Evolutionary conservation across 768 basidiomycete species (phyloP).

Genomic region (Tricholoma furcatifolium): DNA sequence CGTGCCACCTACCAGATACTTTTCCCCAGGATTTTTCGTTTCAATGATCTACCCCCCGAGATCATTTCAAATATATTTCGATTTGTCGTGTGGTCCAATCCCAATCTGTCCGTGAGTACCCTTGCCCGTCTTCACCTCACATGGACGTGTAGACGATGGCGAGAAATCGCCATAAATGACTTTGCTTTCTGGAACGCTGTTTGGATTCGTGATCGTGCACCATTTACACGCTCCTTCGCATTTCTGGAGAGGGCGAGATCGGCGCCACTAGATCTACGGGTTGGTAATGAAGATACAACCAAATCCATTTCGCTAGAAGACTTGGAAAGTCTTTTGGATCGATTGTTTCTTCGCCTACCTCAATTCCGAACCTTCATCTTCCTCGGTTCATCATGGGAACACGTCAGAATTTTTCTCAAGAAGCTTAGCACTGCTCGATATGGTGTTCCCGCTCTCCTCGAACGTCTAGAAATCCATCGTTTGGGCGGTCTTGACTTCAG

Average conservation of each 20-base stretch:
- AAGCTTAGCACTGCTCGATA: constrained; percentile 39
- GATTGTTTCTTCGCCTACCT: constrained; percentile 49
- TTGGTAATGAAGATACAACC: constrained; percentile 45
- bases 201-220: constrained; percentile 55
- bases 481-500: constrained; percentile 45
- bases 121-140: constrained; percentile 47
- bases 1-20: constrained; percentile 29
- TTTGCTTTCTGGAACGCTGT: constrained; percentile 63
- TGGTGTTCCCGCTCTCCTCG: constrained; percentile 42
- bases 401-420: constrained; percentile 49
- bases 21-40: constrained; percentile 45
- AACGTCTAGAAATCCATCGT: constrained; percentile 67
- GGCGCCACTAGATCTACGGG: constrained; percentile 58
- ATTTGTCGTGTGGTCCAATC: constrained; percentile 52
- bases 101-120: constrained; percentile 32
- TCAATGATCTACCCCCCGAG: constrained; percentile 65
- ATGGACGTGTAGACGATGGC: constrained; percentile 60
- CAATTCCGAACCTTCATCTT: constrained; percentile 60
- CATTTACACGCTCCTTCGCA: constrained; percentile 49
- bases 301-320: constrained; percentile 37
- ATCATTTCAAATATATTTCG: constrained; percentile 67
- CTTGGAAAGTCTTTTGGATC: constrained; percentile 50
- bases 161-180: constrained; percentile 45
- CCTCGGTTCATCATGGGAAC: constrained; percentile 55
- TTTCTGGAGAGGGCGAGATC: constrained; percentile 59